Evolutionary conservation across 2,329 filamentous ascomycete species (phyloP), one percentile per base, ranked within the genome.

Genomic region (Botrytis sinoallii): DNA sequence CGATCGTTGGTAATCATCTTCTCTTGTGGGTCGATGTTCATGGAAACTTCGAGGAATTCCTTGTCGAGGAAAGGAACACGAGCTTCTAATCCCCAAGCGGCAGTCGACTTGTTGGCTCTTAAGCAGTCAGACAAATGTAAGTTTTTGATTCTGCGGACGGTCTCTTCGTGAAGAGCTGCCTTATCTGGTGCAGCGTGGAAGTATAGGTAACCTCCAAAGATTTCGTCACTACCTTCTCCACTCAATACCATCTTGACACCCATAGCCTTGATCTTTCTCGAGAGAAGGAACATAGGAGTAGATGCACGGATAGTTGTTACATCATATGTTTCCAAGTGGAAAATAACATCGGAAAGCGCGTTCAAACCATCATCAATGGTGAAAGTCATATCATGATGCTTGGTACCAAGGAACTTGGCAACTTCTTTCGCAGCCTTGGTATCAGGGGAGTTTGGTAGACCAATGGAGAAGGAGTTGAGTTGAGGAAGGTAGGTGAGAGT

Each of bases 221-320:
- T 98, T 85, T 99, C 96, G 83, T 99, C 96, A 81, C 93, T 96
- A 68, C 96, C 96, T 85, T 99, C 96, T 75, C 96, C 96, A 80
- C 93, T 97, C 76, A 99, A 88, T 73, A 99, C 96, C 96, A 99
- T 99, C 90, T 99, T 99, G 82, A 99, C 93, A 77, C 96, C 96
- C 91, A 98, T 95, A 52, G 95, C 96, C 88, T 99, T 99, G 88
- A 99, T 99, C 88, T 99, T 99, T 83, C 97, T 91, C 75, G 94
- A 96, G 66, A 99, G 89, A 76, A 99, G 87, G 86, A 98, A 99
- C 96, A 99, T 99, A 77, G 96, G 96, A 18, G 96, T 99, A 18
- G 95, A 98, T 72, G 96, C 96, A 82, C 96, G 94, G 82, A 99
- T 98, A 4, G 96, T 99, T 71, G 96, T 99, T 40, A 99, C 96